Base-by-base conservation (phyloP, 108 stramenopile species). In the Nannochloropsis salina region DNA sequence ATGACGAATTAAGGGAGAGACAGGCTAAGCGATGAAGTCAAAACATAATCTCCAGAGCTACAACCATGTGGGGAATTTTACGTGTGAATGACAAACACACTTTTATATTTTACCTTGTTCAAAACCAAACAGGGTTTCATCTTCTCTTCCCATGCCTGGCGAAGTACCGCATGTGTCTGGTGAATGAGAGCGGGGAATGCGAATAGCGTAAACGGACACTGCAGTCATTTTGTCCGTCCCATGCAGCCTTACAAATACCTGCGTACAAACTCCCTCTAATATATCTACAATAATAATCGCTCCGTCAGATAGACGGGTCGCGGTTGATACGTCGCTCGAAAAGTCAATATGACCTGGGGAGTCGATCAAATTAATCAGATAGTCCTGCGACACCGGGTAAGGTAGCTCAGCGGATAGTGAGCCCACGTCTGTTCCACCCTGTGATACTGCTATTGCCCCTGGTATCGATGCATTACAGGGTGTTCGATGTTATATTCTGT, bases 281-380 rank as follows among this genome's bases (percentile, higher is more conserved):
- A 94, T 97, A 92, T 99, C 99, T 15, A 99, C 94, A 41, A 99
- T 95, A 15, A 99, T 87, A 18, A 99, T 82, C 15, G 94, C 95
- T 9, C 95, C 95, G 92, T 99, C 99, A 80, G 96, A 97, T 42
- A 96, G 90, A 20, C 96, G 92, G 9, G 97, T 91, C 9, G 98
- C 95, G 9, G 96, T 95, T 8, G 94, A 93, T 2, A 98, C 99
- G 88, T 99, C 99, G 8, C 93, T 89, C 21, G 94, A 91, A 88
- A 99, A 99, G 88, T 99, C 99, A 20, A 98, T 95, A 90, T 99
- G 99, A 44, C 99, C 99, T 2, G 99, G 99, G 15, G 95, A 96
- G 89, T 98, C 99, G 21, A 98, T 89, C 42, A 99, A 85, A 80
- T 98, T 97, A 44, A 98, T 91, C 18, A 98, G 92, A 86, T 94